A percentile compares a stretch with the other conserved stretches of the same genome.
phyloP scores from a whole-genome alignment of 129 eudicot genomes.

The Scalesia atractyloides region DNA sequence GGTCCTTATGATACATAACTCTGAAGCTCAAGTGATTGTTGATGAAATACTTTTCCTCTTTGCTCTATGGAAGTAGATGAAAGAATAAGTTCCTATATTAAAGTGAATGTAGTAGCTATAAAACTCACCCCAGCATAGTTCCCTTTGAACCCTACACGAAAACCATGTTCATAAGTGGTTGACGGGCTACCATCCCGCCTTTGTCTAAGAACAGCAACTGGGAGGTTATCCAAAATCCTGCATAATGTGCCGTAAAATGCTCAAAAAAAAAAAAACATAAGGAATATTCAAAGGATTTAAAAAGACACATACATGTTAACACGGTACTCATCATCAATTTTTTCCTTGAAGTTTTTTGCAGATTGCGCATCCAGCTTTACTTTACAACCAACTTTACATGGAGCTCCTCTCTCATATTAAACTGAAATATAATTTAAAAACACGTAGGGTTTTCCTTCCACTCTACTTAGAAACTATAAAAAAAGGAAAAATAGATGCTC shows the following conservation, averaged over 20 bases:
- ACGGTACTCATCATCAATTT: slow-evolving; percentile 91
- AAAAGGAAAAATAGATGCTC: slow-evolving; percentile 16
- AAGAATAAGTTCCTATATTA: slow-evolving; percentile 1
- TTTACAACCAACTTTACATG: slow-evolving; percentile 82
- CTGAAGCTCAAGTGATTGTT: slow-evolving; percentile 90
- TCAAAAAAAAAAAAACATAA: slow-evolving; percentile 7
- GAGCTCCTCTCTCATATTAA: slow-evolving; percentile 82
- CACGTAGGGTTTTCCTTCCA: neutral
- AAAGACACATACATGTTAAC: slow-evolving; percentile 67
- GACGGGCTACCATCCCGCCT: slow-evolving; percentile 80
- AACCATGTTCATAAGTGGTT: slow-evolving; percentile 93
- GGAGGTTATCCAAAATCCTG: slow-evolving; percentile 94
- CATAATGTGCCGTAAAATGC: slow-evolving; percentile 15
- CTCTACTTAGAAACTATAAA: neutral
- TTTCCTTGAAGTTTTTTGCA: slow-evolving; percentile 92
- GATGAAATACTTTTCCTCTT: slow-evolving; percentile 90
- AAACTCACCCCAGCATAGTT: slow-evolving; percentile 89
- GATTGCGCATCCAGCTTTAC: slow-evolving; percentile 61
- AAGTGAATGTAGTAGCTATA: neutral
- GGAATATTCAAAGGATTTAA: neutral
- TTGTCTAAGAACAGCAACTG: slow-evolving; percentile 92
- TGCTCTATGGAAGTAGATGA: slow-evolving; percentile 55
- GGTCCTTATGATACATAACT: slow-evolving; percentile 92
- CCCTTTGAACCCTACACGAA: slow-evolving; percentile 93
- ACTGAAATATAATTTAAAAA: slow-evolving; percentile 45